These are phyloP conservation scores for Aspergillus pseudoglaucus DNA, from an alignment of 2,329 filamentous ascomycete genomes.

Conservation along the genomic window DNA sequence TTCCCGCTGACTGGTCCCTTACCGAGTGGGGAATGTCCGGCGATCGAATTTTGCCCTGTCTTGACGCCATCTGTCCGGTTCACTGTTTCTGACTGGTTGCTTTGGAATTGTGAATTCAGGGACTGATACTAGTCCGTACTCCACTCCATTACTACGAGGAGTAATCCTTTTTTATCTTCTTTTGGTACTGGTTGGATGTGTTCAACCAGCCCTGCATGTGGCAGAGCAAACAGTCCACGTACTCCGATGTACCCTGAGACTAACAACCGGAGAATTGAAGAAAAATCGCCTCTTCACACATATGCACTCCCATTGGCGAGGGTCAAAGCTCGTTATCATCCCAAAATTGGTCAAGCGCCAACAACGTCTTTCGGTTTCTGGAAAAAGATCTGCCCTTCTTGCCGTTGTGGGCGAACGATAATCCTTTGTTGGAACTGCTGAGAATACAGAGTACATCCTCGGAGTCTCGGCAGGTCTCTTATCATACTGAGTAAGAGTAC, in stretches of 20 bases:
- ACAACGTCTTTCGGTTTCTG: constrained; percentile 12
- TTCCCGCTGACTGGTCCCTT: constrained; percentile 26
- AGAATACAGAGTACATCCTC: background rate
- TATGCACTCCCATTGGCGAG: background rate
- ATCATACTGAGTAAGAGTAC: background rate
- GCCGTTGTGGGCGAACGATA: background rate
- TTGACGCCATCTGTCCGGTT: constrained; percentile 22
- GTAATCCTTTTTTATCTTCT: background rate
- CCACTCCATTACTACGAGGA: too few species aligned
- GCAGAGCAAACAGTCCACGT: too few species aligned
- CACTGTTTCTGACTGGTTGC: constrained; percentile 7
- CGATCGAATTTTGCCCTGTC: constrained; percentile 22
- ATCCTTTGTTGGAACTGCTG: background rate
- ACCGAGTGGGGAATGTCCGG: constrained; percentile 29
- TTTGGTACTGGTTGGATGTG: background rate
- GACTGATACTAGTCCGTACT: background rate
- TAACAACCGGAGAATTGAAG: background rate
- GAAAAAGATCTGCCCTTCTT: constrained; percentile 11
- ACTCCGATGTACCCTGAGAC: too few species aligned
- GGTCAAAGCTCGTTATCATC: constrained; percentile 4
- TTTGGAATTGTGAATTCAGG: constrained; percentile 2
- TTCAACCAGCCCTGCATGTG: background rate
- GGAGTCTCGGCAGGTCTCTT: background rate
- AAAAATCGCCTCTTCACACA: background rate
- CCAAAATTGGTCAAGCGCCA: constrained; percentile 1